Conservation (phyloP, 371 early-diverging fungal genomes). For the Mortierella sp. region DNA sequence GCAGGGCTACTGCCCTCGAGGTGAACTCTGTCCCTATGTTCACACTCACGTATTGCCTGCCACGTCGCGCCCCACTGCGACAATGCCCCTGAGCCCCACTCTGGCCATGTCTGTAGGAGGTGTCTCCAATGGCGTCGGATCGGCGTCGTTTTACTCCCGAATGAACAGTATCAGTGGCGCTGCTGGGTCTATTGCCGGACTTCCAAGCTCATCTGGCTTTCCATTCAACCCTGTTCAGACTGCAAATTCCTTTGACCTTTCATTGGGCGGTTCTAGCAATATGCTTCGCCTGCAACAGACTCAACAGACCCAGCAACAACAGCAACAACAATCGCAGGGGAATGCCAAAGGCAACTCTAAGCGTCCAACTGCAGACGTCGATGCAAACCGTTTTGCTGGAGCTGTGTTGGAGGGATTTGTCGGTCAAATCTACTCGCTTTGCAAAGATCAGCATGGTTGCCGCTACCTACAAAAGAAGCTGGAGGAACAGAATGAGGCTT, state of each 20-base stretch:
- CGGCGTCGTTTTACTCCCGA: conserved; percentile 45
- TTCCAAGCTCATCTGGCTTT: conserved; percentile 12
- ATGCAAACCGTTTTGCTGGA: conserved; percentile 72
- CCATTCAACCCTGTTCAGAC: conserved; percentile 27
- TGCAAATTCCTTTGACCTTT: conserved; percentile 25
- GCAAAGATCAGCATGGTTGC: conserved; percentile 94
- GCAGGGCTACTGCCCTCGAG: conserved; percentile 68
- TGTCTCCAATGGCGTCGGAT: conserved; percentile 24
- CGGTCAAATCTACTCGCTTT: conserved; percentile 79
- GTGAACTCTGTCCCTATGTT: conserved; percentile 67
- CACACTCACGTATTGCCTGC: conserved; percentile 52
- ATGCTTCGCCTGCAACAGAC: conserved; percentile 29
- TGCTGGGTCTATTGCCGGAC: conserved; percentile 10
- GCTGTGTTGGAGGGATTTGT: conserved; percentile 72
- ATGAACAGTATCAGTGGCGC: conserved; percentile 22
- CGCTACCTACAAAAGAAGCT: conserved; percentile 87
- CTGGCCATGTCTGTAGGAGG: conserved; percentile 27
- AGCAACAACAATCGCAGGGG: conserved; percentile 19
- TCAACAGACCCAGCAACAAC: conserved; percentile 36
- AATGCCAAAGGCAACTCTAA: conserved; percentile 42
- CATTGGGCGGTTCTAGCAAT: conserved; percentile 19
- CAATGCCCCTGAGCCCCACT: conserved; percentile 34
- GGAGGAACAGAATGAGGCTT: conserved; percentile 76
- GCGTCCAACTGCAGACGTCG: conserved; percentile 48
- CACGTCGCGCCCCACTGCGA: conserved; percentile 26